Base-by-base conservation (phyloP, 768 basidiomycete genomes). In the Hygrocybe punicea region DNA sequence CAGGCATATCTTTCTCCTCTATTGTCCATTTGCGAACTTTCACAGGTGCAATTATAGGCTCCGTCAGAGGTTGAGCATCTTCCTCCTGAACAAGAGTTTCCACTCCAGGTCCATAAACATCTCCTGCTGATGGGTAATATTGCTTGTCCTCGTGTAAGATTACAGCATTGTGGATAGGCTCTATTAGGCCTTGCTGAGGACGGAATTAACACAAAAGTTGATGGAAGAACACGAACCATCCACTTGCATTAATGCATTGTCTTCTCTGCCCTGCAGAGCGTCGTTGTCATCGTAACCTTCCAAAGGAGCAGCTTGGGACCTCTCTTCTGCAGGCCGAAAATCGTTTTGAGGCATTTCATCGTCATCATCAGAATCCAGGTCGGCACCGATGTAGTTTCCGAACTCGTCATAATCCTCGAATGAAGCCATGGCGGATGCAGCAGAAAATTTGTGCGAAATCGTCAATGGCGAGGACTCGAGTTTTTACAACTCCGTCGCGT, bases 71-170 rank as follows among this genome's bases (percentile, higher is more conserved):
- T 69, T 99, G 97, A 3, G 91, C 85, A 68, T 99, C 97, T 74
- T 99, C 97, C 71, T 99, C 97, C 69, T 98, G 97, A 2, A 99
- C 97, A 62, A 98, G 73, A 1, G 97, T 90, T 74, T 98, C 96
- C 29, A 99, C 97, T 57, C 86, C 97, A 37, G 84, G 78, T 2
- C 97, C 97, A 71, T 99, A 99, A 1, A 95, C 84, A 16, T 98
- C 93, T 55, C 78, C 79, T 1, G 97, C 96, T 13, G 89, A 89
- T 13, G 93, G 91, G 69, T 99, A 99, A 72, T 99, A 98, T 71
- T 93, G 91, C 73, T 99, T 99, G 75, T 99, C 91, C 69, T 98
- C 97, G 65, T 98, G 96, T 45, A 98, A 78, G 44, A 98, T 71
- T 17, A 93, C 88, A 49, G 91, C 91, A 58, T 87, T 91, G 62